Base-by-base conservation (phyloP, 2,329 filamentous ascomycete genomes). In the Allantophomopsis lycopodina region DNA sequence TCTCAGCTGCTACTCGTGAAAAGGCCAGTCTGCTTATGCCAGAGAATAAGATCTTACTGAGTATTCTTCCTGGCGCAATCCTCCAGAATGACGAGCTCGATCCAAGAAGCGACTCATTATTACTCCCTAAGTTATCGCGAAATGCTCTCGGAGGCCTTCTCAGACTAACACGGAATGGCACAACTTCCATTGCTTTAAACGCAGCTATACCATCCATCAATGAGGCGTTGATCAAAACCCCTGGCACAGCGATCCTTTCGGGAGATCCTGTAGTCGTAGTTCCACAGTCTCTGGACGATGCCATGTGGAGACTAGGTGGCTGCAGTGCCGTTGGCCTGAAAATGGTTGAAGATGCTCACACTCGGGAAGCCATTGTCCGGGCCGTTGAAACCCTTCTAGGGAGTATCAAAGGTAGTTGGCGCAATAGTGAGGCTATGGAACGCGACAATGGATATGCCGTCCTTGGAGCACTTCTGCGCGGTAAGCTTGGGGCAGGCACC, bases 401-500 rank as follows among this genome's bases (percentile, higher is more conserved):
- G 47, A 85, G 84, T 44, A 83, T 95, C 37, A 81, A 83, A 48
- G 81, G 83, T 46, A 96, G 83, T 55, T 98, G 93, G 91, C 76
- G 91, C 46, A 96, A 96, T 48, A 96, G 91, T 49, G 93, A 98
- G 57, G 88, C 91, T 18, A 95, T 98, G 83, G 91, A 98, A 58
- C 79, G 84, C 51, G 87, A 94, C 43, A 91, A 93, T 49, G 93
- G 89, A 0, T 98, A 95, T 55, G 82, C 84, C 18, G 83, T 96
- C 30, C 63, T 98, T 38, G 83, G 83, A 32, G 77, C 87, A 58
- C 69, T 96, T 14, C 62, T 98, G 17, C 79, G 86, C 40, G 83
- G 84, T 40, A 95, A 94, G 56, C 66, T 94, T 23, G 82, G 81
- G 5, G 49, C 52, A 37, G 68, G 69, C 38, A 52, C 55, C 39